phyloP scores from a whole-genome alignment of 1,284 basidiomycete genomes.

The Sphagnurus paluster region DNA sequence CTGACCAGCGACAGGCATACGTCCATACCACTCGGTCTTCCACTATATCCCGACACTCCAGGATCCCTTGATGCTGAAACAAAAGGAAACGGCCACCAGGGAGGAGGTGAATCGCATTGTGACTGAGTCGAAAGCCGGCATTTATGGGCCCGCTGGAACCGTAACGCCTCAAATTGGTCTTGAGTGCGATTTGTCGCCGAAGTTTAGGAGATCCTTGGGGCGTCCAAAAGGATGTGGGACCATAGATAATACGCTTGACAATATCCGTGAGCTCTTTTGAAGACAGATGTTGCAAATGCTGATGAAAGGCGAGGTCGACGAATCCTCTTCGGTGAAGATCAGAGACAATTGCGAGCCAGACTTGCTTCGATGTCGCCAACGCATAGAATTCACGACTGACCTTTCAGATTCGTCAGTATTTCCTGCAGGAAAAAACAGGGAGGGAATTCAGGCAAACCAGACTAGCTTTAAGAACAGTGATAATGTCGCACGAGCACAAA shows the following conservation, averaged over 20 bases:
- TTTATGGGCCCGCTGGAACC: neutral
- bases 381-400: neutral
- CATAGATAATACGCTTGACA: neutral
- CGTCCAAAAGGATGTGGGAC: neutral
- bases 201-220: neutral
- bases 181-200: neutral
- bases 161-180: neutral
- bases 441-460: neutral
- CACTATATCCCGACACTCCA: neutral
- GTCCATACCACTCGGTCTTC: neutral
- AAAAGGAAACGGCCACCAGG: conserved; percentile 24
- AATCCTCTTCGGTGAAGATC: conserved; percentile 2
- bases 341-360: conserved; percentile 1
- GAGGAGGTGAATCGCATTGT: neutral
- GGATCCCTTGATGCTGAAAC: neutral
- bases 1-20: neutral
- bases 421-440: neutral
- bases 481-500: neutral
- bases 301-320: neutral
- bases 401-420: neutral
- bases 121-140: too few species aligned
- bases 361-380: neutral
- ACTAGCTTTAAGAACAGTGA: neutral
- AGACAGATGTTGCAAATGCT: neutral
- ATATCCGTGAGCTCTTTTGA: neutral